A percentile compares a stretch with the other conserved stretches of the same genome.
phyloP scores from a whole-genome alignment of 306 rosid genomes.

The Medicago truncatula region MtrunA17r5.0-ANR NC_053048.1:38726001-38726500 shows the following conservation, averaged over 20 bases:
- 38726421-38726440: constrained; percentile 77
- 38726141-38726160: constrained; percentile 54
- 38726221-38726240: neutral
- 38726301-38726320: neutral
- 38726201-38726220: neutral
- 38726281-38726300: constrained; percentile 26
- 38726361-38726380: constrained; percentile 18
- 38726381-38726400: constrained; percentile 31
- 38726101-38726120: constrained; percentile 76
- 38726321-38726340: constrained; percentile 1
- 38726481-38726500: constrained; percentile 68
- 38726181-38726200: constrained; percentile 13
- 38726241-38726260: constrained; percentile 3
- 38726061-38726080: constrained; percentile 67
- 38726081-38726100: constrained; percentile 76
- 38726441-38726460: constrained; percentile 76
- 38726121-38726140: constrained; percentile 79
- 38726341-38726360: neutral
- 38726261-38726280: neutral
- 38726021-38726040: constrained; percentile 79
- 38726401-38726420: constrained; percentile 45
- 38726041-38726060: constrained; percentile 81
- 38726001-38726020: constrained; percentile 54
- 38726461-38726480: constrained; percentile 53
- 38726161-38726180: constrained; percentile 9